These are phyloP conservation scores for Coriolopsis trogii DNA, from an alignment of 1,284 basidiomycete genomes.

Conservation along the genomic window DNA sequence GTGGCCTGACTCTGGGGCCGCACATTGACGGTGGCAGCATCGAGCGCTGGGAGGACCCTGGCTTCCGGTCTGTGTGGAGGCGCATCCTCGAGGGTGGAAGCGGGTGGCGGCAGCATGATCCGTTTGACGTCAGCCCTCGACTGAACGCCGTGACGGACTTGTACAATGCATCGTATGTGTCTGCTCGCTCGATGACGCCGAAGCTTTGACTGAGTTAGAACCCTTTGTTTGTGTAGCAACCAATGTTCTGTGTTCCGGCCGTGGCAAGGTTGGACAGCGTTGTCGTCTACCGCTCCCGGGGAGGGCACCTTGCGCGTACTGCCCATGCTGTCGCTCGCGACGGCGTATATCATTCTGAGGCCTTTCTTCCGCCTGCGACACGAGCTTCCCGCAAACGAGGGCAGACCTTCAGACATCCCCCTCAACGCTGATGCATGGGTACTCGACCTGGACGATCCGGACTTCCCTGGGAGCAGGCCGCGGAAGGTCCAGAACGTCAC, in stretches of 20 bases:
- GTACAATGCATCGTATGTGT: constrained; percentile 52
- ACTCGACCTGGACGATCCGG: constrained; percentile 56
- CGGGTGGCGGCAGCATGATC: constrained; percentile 60
- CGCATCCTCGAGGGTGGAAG: constrained; percentile 50
- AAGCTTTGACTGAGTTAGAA: not conserved
- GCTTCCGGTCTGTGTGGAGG: constrained; percentile 59
- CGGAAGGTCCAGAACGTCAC: constrained; percentile 70
- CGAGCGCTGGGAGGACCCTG: constrained; percentile 79
- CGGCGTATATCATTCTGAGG: constrained; percentile 74
- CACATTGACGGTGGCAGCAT: constrained; percentile 79
- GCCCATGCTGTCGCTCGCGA: constrained; percentile 56
- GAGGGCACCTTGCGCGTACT: constrained; percentile 71
- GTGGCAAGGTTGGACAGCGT: constrained; percentile 76
- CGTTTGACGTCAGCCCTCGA: constrained; percentile 56
- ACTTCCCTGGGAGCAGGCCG: constrained; percentile 65
- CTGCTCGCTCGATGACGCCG: not conserved
- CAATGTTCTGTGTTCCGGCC: constrained; percentile 79
- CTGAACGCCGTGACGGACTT: constrained; percentile 59
- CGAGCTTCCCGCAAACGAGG: constrained; percentile 3
- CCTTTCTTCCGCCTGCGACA: constrained; percentile 66
- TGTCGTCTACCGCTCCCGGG: constrained; percentile 61
- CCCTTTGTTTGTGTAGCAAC: constrained; percentile 39
- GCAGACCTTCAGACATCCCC: constrained; percentile 13
- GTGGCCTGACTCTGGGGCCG: constrained; percentile 62
- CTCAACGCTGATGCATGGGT: constrained; percentile 60